Evolutionary conservation across 106 monocot species (phyloP), one percentile per base, ranked within the genome.

Genomic region (Dioscorea dumetorum): DNA sequence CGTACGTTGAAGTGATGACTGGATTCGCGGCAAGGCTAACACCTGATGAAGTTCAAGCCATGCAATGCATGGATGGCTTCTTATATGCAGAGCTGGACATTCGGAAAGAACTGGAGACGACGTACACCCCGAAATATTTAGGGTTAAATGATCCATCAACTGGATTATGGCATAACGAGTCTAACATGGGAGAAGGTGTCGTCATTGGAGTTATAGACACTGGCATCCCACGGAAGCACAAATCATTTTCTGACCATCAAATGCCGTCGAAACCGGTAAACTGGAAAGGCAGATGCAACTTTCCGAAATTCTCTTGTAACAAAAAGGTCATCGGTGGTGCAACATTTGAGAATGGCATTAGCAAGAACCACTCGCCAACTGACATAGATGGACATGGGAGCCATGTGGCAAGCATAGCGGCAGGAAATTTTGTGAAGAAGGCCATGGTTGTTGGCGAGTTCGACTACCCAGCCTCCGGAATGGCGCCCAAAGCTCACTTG

Each of bases 371-470:
- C 6, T 6, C 34, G 4, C 33, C 19, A 5, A 4, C n/a, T 33
- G 69, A 69, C 57, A 19, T 8, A 14, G 28, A 2, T 10, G 69
- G 69, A 33, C 69, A 79, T 24, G 79, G 79, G 4, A 69, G 64
- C 12, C 79, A 79, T 19, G 56, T 57, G 19, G 73, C 79, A 0
- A 62, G 72, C 64, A 79, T 41, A 0, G 74, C 79, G 19, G 73
- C 73, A 5, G 79, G 73, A 2, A 67, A 50, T 51, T 68, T 69
- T 16, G 63, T 69, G 8, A 6, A 19, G 23, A 20, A 67, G 10
- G 79, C 74, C 5, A 64, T 58, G 13, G 54, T 79, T 24, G 49
- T 69, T 21, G 69, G 69, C 4, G 12, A 49, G 3, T 73, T 63
- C 10, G 12, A 18, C 0, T 73, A 73, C 14, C 50, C 57, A 0